A percentile compares a stretch with the other conserved stretches of the same genome.
Evolutionary conservation across 192 early-diverging fungal species (phyloP).

Genomic region (Linnemannia hyalina): DNA sequence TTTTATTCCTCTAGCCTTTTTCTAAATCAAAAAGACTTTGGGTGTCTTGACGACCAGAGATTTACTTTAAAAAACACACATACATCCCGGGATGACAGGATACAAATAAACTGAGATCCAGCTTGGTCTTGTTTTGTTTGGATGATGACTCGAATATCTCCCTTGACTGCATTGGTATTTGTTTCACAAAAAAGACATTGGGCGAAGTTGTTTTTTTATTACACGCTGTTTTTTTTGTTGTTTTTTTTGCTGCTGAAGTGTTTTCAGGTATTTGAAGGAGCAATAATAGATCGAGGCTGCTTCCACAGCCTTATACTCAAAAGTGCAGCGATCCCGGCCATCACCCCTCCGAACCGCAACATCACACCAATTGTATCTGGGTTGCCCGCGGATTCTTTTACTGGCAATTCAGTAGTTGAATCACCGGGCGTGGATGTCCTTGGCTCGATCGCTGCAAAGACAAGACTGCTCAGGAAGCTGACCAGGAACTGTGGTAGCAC

Average conservation of each 20-base stretch:
- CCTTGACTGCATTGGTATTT: not conserved
- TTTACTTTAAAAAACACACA: not conserved
- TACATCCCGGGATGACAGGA: conserved; percentile 8
- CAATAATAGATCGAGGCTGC: conserved; percentile 23
- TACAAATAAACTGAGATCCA: conserved; percentile 1
- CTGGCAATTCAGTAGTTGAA: not conserved
- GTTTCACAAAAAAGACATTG: not conserved
- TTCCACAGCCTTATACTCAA: conserved; percentile 55
- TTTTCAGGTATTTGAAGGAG: not conserved
- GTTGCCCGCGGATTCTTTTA: not conserved
- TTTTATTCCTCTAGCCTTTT: not conserved
- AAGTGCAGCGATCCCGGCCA: conserved; percentile 66
- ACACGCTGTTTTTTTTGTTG: not conserved
- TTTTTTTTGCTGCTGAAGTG: not conserved
- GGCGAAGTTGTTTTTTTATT: not conserved
- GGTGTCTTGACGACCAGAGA: conserved; percentile 10
- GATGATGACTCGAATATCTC: conserved; percentile 4
- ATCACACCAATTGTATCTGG: conserved; percentile 69
- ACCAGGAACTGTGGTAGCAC: conserved; percentile 93
- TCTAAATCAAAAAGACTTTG: not conserved
- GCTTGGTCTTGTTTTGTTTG: conserved; percentile 5
- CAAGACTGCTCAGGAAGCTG: conserved; percentile 83
- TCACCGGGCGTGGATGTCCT: not conserved
- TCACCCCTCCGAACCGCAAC: conserved; percentile 66
- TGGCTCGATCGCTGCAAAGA: conserved; percentile 84